Conservation (phyloP, 805 yeast species). For the Zygotorulaspora florentina region DNA sequence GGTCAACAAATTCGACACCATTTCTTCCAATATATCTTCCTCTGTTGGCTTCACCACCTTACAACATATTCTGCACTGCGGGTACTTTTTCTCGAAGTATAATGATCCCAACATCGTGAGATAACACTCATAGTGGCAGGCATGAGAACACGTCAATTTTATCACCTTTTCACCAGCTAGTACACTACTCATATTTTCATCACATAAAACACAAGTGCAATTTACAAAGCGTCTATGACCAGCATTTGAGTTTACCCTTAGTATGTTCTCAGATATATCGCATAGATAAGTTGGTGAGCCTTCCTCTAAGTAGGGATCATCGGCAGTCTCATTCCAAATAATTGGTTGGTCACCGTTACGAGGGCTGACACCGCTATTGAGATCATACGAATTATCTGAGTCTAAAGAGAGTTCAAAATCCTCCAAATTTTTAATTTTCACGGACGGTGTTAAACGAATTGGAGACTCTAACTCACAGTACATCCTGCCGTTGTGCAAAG, state of each 20-base stretch:
- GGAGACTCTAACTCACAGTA: slow-evolving; percentile 10
- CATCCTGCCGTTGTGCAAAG: not conserved
- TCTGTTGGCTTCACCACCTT: slow-evolving; percentile 26
- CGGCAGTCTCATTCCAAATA: slow-evolving; percentile 15
- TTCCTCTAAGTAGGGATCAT: slow-evolving; percentile 22
- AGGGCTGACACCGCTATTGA: slow-evolving; percentile 6
- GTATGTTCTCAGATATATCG: slow-evolving; percentile 14
- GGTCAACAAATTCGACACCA: slow-evolving; percentile 21
- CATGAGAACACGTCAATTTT: slow-evolving; percentile 42
- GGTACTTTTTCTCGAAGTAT: slow-evolving; percentile 15
- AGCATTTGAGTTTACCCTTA: slow-evolving; percentile 10
- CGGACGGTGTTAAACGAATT: slow-evolving; percentile 9
- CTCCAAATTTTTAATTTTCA: slow-evolving; percentile 5
- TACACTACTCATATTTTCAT: slow-evolving; percentile 38
- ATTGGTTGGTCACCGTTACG: slow-evolving; percentile 4
- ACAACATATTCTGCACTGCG: slow-evolving; percentile 30
- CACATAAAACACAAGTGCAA: slow-evolving; percentile 42
- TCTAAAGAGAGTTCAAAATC: slow-evolving; percentile 2
- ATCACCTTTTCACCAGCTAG: slow-evolving; percentile 43
- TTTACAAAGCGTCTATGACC: slow-evolving; percentile 28
- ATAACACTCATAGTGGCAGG: slow-evolving; percentile 44
- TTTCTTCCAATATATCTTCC: slow-evolving; percentile 26
- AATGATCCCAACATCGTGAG: slow-evolving; percentile 28
- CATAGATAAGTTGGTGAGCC: slow-evolving; percentile 24
- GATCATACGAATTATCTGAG: not conserved